These are phyloP conservation scores for Microsporum ferrugineum DNA, from an alignment of 2,329 filamentous ascomycete species.

Conservation along the genomic window DNA sequence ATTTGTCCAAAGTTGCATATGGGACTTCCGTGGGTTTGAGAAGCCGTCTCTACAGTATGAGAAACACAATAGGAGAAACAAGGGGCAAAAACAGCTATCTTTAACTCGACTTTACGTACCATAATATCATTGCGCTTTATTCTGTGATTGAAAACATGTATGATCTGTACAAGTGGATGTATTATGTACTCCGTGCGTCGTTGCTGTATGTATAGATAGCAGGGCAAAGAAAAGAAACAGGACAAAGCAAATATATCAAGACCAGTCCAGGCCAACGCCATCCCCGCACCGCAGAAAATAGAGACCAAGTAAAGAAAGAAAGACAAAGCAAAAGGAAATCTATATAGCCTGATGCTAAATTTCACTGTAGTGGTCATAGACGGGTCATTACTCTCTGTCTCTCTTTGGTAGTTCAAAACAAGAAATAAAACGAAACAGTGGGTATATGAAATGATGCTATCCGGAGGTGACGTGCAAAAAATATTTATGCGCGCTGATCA, in stretches of 20 bases:
- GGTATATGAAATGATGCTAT: neutral
- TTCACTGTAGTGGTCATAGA: neutral
- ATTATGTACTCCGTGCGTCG: neutral
- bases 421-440: neutral
- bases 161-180: neutral
- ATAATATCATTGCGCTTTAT: too few species aligned
- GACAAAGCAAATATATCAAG: neutral
- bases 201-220: neutral
- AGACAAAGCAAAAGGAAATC: neutral
- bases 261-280: neutral
- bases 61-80: too few species aligned
- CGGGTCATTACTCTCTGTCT: neutral
- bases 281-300: neutral
- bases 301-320: neutral
- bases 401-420: neutral
- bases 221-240: neutral
- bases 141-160: neutral
- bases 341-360: neutral
- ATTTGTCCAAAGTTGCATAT: too few species aligned
- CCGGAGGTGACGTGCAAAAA: neutral
- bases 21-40: too few species aligned
- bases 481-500: conserved; percentile 7
- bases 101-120: too few species aligned
- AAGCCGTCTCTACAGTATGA: too few species aligned
- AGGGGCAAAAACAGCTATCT: too few species aligned